Percentiles rank a stretch among this genome's conserved stretches.
Conservation (phyloP, 192 early-diverging fungal genomes). For the Backusella macrospora region DNA sequence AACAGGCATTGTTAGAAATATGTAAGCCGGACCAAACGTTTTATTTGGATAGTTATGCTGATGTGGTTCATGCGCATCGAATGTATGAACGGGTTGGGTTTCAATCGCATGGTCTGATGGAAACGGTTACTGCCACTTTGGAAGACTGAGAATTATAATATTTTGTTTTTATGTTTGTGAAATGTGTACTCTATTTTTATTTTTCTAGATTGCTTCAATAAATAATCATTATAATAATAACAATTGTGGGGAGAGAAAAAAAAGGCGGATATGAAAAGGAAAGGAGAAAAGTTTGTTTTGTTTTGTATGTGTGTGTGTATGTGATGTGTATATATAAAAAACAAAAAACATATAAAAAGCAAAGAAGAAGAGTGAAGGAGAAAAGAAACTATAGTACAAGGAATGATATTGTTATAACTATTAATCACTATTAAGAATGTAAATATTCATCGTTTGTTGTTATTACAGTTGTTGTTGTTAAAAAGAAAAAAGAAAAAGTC, state of each 20-base stretch:
- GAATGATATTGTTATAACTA: not conserved
- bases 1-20: not conserved
- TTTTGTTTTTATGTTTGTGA: not conserved
- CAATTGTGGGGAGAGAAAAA: too few species aligned
- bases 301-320: not conserved
- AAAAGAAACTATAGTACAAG: not conserved
- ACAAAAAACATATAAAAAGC: not conserved
- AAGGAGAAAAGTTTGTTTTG: not conserved
- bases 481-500: not conserved
- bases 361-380: not conserved
- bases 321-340: not conserved
- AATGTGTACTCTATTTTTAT: not conserved
- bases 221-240: too few species aligned
- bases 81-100: not conserved
- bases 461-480: too few species aligned
- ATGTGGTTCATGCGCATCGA: not conserved
- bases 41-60: conserved; percentile 7
- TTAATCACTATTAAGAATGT: not conserved
- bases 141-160: not conserved
- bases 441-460: not conserved
- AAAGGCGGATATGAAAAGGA: too few species aligned
- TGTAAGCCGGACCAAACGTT: not conserved
- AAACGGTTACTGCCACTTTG: not conserved
- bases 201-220: too few species aligned
- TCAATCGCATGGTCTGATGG: not conserved